Base-by-base conservation (phyloP, 106 monocot genomes). In the Acorus calamus region DNA sequence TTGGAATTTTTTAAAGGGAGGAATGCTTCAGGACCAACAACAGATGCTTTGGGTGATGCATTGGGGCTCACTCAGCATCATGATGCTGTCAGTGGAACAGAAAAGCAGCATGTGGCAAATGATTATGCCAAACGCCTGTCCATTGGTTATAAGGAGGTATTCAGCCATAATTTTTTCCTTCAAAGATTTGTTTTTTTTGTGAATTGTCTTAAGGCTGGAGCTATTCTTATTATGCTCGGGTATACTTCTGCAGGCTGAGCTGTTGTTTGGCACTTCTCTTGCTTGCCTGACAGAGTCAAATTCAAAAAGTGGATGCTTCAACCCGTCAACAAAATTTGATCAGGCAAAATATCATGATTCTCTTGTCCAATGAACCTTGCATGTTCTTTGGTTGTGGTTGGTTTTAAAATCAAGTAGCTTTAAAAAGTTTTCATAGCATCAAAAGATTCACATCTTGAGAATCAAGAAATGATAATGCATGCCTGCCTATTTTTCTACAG, bases 51-150 rank as follows among this genome's bases (percentile, higher is more conserved):
- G 67, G 91, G 72, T 61, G 92, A 98, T 88, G 98, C 98, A 72
- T 65, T 98, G 62, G 98, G 88, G 46, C 74, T 86, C 66, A 83
- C 85, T 61, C 98, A 98, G 72, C 98, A 98, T 78, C 98, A 98
- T 73, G 98, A 98, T 79, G 98, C 98, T 44, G 85, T 98, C 53
- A 92, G 71, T 75, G 98, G 98, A 74, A 98, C 98, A 74, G 87
- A 85, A 56, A 88, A 92, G 53, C 98, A 98, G 58, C 98, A 98
- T 76, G 92, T 92, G 7, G 92, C 98, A 63, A 57, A 88, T 83
- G 98, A 98, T 71, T 98, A 98, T 81, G 85, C 88, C 11, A 98
- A 88, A 68, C 60, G 98, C 62, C 63, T 98, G 13, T 73, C 71
- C 41, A 85, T 92, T 69, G 92, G 98, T 53, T 92, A 88, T 77